Conservation (phyloP, 2,329 filamentous ascomycete genomes). For the Colletotrichum sojae region DNA sequence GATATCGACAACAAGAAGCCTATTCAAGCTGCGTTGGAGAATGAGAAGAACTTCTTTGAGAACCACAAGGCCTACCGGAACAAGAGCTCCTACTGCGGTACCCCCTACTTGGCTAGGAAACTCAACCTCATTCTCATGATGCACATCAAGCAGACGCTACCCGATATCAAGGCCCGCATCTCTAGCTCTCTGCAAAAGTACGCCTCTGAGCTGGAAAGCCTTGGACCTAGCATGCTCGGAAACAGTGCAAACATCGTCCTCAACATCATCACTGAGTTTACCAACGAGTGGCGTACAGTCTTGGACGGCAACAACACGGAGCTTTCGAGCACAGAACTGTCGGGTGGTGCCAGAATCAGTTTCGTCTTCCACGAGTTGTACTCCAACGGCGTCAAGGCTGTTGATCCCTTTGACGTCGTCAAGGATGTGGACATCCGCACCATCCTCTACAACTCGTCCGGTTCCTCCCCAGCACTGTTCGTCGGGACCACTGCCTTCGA, state of each 20-base stretch:
- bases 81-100: constrained; percentile 98
- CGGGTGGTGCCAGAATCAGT: constrained; percentile 96
- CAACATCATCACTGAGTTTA: constrained; percentile 99
- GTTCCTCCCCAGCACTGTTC: constrained; percentile 95
- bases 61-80: constrained; percentile 99
- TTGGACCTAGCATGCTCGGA: constrained; percentile 95
- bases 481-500: constrained; percentile 99
- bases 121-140: constrained; percentile 99
- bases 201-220: constrained; percentile 80
- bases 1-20: constrained; percentile 99
- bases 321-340: constrained; percentile 93
- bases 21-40: constrained; percentile 90
- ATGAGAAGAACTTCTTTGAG: constrained; percentile 97
- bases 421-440: constrained; percentile 98
- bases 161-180: constrained; percentile 98
- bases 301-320: constrained; percentile 97
- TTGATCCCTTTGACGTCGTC: constrained; percentile 97
- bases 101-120: constrained; percentile 95
- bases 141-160: constrained; percentile 99
- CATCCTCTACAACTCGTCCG: constrained; percentile 99
- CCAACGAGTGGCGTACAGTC: constrained; percentile 96
- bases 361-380: constrained; percentile 99
- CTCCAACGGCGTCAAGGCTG: constrained; percentile 95
- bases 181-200: constrained; percentile 96
- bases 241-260: constrained; percentile 97